Conservation (phyloP, 768 basidiomycete genomes). For the Daedalea quercina region DNA sequence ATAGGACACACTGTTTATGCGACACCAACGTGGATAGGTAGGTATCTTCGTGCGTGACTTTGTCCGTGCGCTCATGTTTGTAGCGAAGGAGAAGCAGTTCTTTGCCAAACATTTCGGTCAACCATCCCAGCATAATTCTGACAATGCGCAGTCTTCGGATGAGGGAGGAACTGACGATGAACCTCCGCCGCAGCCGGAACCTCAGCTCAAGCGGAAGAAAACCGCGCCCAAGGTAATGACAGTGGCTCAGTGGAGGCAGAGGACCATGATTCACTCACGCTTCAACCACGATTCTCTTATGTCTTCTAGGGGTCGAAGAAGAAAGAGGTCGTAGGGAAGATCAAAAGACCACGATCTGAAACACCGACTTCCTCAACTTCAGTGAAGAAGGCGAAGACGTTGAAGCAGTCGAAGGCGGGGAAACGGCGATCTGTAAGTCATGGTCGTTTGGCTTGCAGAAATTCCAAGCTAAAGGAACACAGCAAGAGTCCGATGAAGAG, state of each 20-base stretch:
- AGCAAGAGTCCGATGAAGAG: neutral
- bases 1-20: conserved; percentile 41
- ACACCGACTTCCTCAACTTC: neutral
- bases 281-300: too few relatives aligned
- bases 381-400: neutral
- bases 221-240: neutral
- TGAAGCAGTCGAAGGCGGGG: neutral
- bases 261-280: neutral
- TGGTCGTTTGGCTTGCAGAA: neutral
- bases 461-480: neutral
- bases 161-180: too few relatives aligned
- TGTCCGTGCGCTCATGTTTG: neutral
- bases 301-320: neutral
- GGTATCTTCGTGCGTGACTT: neutral
- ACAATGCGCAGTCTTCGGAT: too few relatives aligned
- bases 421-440: neutral
- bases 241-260: neutral
- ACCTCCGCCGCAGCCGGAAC: too few relatives aligned
- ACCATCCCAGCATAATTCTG: neutral
- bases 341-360: neutral
- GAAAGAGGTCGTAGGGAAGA: neutral
- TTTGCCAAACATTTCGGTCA: conserved; percentile 24
- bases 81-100: conserved; percentile 34
- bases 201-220: too few relatives aligned
- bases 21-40: conserved; percentile 53